Base-by-base conservation (phyloP, 2,329 filamentous ascomycete species). In the Ophiostoma australiae region DNA sequence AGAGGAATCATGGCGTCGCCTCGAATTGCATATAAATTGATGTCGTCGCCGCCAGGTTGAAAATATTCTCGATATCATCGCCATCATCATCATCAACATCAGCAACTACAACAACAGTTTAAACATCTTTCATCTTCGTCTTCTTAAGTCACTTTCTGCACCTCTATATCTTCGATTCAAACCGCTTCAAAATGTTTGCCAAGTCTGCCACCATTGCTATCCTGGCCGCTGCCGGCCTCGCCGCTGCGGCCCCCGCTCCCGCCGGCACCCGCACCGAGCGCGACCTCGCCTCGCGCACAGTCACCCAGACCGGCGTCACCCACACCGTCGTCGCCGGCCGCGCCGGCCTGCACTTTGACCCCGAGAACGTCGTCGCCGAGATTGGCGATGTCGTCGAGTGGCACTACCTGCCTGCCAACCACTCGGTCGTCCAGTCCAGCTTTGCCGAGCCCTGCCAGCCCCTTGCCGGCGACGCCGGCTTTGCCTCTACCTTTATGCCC, bases 341-440 rank as follows among this genome's bases (percentile, higher is more conserved):
- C 4, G 79, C 77, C 35, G 81, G 81, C 13, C 80, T 87, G 41
- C 76, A 76, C 68, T 88, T 87, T 77, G 80, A 82, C 68, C 86
- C 86, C 1, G 79, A 83, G 73, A 82, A 81, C 73, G 78, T 86
- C 58, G 81, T 80, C 2, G 86, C 85, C 23, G 77, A 79, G 13
- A 71, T 81, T 8, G 85, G 85, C 72, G 84, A 86, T 72, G 73
- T 84, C 4, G 76, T 88, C 71, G 84, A 87, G 78, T 88, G 83
- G 80, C 82, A 84, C 75, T 87, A 84, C 80, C 82, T 82, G 73
- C 81, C 85, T 10, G 76, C 74, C 72, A 85, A 84, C 78, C 85
- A 76, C 73, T 75, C 73, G 8, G 72, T 75, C 3, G 80, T 75
- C 1, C 78, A 82, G 76, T 81, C 81, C 52, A 79, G 76, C 76